phyloP scores from a whole-genome alignment of 352 stramenopile species.

The Pythium dissotocum region DNA sequence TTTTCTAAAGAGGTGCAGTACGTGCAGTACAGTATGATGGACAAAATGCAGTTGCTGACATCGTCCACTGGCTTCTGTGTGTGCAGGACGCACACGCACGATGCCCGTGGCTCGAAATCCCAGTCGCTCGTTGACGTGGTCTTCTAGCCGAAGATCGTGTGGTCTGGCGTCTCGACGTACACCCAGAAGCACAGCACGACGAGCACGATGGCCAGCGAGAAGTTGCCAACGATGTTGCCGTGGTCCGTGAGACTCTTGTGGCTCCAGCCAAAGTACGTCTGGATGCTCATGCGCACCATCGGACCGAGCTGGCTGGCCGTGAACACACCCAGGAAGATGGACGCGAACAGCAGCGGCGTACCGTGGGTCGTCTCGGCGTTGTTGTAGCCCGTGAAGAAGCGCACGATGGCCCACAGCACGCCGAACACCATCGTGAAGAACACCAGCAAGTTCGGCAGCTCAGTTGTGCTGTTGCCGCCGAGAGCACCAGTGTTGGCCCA shows the following conservation, averaged over 20 bases:
- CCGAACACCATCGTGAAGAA: constrained; percentile 76
- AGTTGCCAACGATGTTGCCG: constrained; percentile 85
- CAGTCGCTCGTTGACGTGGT: background rate
- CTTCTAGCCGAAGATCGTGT: constrained; percentile 40
- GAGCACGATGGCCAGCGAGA: constrained; percentile 75
- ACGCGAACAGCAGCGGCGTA: constrained; percentile 69
- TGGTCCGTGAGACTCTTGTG: constrained; percentile 88
- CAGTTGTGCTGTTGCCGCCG: constrained; percentile 61
- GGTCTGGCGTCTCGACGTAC: constrained; percentile 72
- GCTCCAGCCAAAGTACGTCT: constrained; percentile 89
- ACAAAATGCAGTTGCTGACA: background rate
- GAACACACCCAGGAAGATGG: constrained; percentile 73
- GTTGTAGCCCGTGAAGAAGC: constrained; percentile 82
- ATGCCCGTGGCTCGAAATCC: background rate
- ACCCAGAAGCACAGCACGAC: constrained; percentile 75
- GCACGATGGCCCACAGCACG: constrained; percentile 76
- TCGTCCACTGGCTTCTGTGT: too few relatives aligned
- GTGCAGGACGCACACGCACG: background rate
- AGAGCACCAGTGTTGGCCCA: constrained; percentile 74
- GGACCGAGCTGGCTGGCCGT: constrained; percentile 76
- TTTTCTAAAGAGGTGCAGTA: background rate
- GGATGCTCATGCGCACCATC: constrained; percentile 83
- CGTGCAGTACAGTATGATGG: background rate
- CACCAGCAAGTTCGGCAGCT: constrained; percentile 83
- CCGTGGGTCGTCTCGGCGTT: constrained; percentile 71